These are phyloP conservation scores for Phanerochaete sordida DNA, from an alignment of 768 basidiomycete species.

Conservation along the genomic window DNA sequence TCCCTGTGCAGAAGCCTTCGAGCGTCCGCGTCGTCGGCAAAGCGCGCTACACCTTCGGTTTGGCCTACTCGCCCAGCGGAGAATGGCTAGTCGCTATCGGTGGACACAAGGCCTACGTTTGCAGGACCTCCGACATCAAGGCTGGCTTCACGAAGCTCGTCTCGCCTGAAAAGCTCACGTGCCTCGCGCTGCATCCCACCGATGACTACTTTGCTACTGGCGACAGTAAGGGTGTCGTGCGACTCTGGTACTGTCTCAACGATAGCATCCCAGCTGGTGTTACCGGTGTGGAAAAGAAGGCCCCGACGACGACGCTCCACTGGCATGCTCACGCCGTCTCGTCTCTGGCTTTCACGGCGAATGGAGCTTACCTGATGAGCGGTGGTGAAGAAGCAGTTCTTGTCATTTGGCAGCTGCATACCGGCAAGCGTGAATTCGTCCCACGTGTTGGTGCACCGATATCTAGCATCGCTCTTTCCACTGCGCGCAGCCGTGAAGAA, in stretches of 20 bases:
- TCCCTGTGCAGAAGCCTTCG: conserved; percentile 40
- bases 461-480: conserved; percentile 59
- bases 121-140: conserved; percentile 49
- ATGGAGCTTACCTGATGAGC: conserved; percentile 89
- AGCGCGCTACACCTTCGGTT: conserved; percentile 55
- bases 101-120: conserved; percentile 77
- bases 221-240: conserved; percentile 78
- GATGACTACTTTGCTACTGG: conserved; percentile 97
- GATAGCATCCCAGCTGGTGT: conserved; percentile 45
- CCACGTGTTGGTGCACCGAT: conserved; percentile 91
- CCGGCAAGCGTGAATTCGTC: conserved; percentile 86
- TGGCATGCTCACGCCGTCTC: conserved; percentile 97
- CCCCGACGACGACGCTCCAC: conserved; percentile 84
- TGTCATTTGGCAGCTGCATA: conserved; percentile 95
- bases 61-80: conserved; percentile 74
- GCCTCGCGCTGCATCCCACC: conserved; percentile 81
- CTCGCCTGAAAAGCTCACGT: conserved; percentile 76
- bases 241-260: conserved; percentile 90
- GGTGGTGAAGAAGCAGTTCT: conserved; percentile 95
- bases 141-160: conserved; percentile 81
- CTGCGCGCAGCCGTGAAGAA: conserved; percentile 56
- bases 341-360: conserved; percentile 80
- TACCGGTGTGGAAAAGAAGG: conserved; percentile 68
- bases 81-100: conserved; percentile 73
- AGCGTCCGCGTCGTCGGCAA: conserved; percentile 63